phyloP scores from a whole-genome alignment of 306 rosid genomes.

The Rubus idaeus region DNA sequence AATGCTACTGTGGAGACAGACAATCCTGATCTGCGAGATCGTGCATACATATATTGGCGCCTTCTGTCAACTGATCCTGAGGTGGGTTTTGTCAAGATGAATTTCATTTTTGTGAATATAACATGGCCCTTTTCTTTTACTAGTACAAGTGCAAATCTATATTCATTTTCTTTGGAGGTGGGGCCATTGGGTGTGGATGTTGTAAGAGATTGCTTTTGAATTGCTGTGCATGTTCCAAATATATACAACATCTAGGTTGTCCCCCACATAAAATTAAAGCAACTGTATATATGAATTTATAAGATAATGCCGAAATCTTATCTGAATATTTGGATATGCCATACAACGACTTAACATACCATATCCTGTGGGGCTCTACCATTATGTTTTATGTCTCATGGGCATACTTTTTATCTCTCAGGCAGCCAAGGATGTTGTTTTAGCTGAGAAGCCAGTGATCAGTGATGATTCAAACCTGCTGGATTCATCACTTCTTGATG shows the following conservation, averaged over 20 bases:
- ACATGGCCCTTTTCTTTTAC: slow-evolving; percentile 1
- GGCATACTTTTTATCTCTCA: slow-evolving; percentile 42
- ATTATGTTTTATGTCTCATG: slow-evolving; percentile 29
- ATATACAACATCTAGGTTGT: background rate
- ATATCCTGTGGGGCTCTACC: background rate
- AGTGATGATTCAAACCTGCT: slow-evolving; percentile 92
- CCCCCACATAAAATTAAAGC: background rate
- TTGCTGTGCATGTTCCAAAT: background rate
- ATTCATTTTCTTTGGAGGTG: background rate
- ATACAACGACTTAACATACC: background rate
- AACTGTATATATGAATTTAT: background rate
- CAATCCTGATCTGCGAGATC: slow-evolving; percentile 98
- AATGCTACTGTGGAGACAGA: slow-evolving; percentile 98
- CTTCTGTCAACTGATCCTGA: slow-evolving; percentile 98
- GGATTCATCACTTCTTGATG: slow-evolving; percentile 90
- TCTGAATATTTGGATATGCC: background rate
- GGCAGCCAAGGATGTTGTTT: slow-evolving; percentile 99
- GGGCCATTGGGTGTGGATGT: background rate
- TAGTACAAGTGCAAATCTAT: background rate
- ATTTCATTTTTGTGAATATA: slow-evolving; percentile 5
- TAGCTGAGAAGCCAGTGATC: slow-evolving; percentile 98
- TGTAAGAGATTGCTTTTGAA: background rate
- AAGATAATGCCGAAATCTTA: background rate
- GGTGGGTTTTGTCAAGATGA: slow-evolving; percentile 45
- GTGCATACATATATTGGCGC: slow-evolving; percentile 99